These are phyloP conservation scores for Fragilariopsis cylindrus DNA, from an alignment of 108 stramenopile genomes.

Conservation along the genomic window DNA sequence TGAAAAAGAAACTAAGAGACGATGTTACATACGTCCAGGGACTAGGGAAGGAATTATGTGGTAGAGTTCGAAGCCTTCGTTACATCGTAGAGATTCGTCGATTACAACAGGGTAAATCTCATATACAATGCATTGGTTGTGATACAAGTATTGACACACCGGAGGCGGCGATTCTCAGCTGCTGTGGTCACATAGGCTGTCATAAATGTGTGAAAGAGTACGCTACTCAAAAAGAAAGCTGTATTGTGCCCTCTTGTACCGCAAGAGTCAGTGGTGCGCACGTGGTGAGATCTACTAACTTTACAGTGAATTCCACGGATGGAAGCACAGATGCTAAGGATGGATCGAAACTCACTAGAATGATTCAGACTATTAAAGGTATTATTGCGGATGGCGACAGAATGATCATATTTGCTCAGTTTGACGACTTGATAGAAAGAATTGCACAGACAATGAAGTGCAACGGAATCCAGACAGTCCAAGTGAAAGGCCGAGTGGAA, in stretches of 20 bases:
- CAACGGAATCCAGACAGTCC: slow-evolving; percentile 21
- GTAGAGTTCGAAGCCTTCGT: slow-evolving; percentile 38
- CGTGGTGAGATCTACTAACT: slow-evolving; percentile 20
- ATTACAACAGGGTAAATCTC: slow-evolving; percentile 13
- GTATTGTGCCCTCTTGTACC: slow-evolving; percentile 23
- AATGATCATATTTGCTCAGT: slow-evolving; percentile 48
- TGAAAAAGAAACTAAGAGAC: too few species aligned
- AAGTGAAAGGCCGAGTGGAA: slow-evolving; percentile 39
- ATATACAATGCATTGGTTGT: slow-evolving; percentile 15
- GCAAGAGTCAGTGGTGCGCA: slow-evolving; percentile 18
- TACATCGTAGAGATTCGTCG: slow-evolving; percentile 29
- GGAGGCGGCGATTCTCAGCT: slow-evolving; percentile 27
- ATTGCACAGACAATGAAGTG: slow-evolving; percentile 27
- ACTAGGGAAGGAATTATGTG: slow-evolving; percentile 32
- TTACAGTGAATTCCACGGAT: slow-evolving; percentile 18
- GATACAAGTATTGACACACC: background rate
- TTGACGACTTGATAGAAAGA: slow-evolving; percentile 42
- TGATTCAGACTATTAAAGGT: slow-evolving; percentile 23
- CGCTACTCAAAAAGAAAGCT: slow-evolving; percentile 34
- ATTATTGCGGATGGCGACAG: slow-evolving; percentile 33
- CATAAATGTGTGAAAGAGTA: slow-evolving; percentile 12
- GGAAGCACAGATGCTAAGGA: slow-evolving; percentile 16
- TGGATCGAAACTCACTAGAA: slow-evolving; percentile 38
- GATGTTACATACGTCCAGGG: too few species aligned
- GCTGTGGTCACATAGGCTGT: slow-evolving; percentile 47